Percentiles rank a stretch among this genome's conserved stretches.
Evolutionary conservation across 306 rosid species (phyloP).

Genomic region (Acacia melanoxylon): DNA sequence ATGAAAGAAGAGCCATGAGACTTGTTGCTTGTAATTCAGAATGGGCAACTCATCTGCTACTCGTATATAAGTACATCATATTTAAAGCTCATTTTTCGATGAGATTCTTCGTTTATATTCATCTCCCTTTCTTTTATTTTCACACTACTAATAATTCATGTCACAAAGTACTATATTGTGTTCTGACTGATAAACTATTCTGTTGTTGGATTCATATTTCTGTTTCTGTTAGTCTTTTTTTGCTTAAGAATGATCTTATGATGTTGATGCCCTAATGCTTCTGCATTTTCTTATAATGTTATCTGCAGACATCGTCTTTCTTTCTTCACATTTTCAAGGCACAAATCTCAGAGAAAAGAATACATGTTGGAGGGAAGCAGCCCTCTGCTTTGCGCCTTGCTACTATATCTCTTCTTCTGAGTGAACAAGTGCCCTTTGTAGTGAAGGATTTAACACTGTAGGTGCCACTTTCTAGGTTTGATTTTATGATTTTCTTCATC

Average conservation of each 20-base stretch:
- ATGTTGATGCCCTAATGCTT: constrained; percentile 30
- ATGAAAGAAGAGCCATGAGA: constrained; percentile 20
- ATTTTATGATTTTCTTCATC: constrained; percentile 19
- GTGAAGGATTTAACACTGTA: constrained; percentile 70
- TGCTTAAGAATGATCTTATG: not conserved
- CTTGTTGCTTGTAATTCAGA: not conserved
- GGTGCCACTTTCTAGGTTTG: constrained; percentile 42
- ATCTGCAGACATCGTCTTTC: constrained; percentile 84
- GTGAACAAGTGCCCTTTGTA: constrained; percentile 84
- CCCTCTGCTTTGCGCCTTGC: constrained; percentile 84
- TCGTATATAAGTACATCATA: not conserved
- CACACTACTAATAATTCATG: not conserved
- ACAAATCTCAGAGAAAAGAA: constrained; percentile 71
- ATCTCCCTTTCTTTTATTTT: not conserved
- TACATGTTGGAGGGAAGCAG: constrained; percentile 87
- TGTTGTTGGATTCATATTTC: not conserved
- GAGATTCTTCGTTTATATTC: not conserved
- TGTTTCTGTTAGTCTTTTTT: not conserved
- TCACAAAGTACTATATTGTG: not conserved
- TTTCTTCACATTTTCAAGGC: constrained; percentile 90
- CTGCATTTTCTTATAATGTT: constrained; percentile 12
- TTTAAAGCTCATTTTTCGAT: not conserved
- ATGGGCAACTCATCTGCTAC: not conserved
- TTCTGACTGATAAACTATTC: not conserved
- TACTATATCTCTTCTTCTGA: constrained; percentile 67